These are phyloP conservation scores for Seiridium unicorne DNA, from an alignment of 2,329 filamentous ascomycete genomes.

Conservation along the genomic window DNA sequence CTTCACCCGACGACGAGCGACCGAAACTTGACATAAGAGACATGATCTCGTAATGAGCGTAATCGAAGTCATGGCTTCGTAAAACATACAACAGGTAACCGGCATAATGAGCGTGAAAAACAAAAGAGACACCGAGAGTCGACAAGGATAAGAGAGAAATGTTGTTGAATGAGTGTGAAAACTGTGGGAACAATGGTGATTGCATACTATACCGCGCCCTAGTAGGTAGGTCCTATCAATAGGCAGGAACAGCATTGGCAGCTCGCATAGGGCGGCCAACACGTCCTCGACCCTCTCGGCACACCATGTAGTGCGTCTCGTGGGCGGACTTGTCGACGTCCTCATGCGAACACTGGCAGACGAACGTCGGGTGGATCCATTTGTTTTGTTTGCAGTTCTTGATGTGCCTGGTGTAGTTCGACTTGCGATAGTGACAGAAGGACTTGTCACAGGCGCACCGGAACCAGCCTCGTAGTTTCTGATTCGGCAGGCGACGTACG, in stretches of 20 bases:
- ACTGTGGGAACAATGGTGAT: too few species aligned
- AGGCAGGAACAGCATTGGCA: background rate
- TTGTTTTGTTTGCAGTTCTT: background rate
- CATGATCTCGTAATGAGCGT: background rate
- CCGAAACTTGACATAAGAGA: background rate
- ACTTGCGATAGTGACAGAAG: background rate
- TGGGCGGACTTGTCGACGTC: background rate
- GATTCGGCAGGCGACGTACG: background rate
- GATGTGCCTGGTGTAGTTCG: background rate
- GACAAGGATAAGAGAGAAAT: too few species aligned
- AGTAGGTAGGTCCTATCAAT: too few species aligned
- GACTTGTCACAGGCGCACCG: background rate
- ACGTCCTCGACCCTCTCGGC: background rate
- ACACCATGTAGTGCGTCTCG: background rate
- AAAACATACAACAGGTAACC: background rate
- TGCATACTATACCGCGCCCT: too few species aligned
- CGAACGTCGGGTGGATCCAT: background rate
- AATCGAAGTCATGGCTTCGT: background rate
- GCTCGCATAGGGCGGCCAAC: background rate
- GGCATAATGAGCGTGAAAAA: background rate
- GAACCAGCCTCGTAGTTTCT: background rate
- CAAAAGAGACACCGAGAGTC: too few species aligned
- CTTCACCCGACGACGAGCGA: background rate
- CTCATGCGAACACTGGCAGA: background rate
- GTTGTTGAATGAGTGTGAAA: too few species aligned